Evolutionary conservation across 164 flowering plant species (phyloP).

Genomic region (Piper betle): DNA sequence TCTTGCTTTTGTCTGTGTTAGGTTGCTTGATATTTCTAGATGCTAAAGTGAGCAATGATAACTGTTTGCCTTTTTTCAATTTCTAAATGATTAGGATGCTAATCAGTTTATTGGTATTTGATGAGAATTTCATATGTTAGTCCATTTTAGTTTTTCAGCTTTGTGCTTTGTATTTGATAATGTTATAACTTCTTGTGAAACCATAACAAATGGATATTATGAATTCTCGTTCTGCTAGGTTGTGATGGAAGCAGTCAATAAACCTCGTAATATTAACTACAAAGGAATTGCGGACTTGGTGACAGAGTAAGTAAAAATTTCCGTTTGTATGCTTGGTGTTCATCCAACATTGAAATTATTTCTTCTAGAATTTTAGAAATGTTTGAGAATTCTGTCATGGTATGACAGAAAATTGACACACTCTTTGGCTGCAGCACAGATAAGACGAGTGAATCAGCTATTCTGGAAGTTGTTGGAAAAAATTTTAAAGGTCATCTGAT

Average conservation of each 20-base stretch:
- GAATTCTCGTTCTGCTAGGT: slow-evolving; percentile 26
- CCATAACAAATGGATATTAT: no score
- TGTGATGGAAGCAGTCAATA: slow-evolving; percentile 91
- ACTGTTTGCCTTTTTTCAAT: no score
- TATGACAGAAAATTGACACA: not conserved
- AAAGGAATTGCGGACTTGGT: slow-evolving; percentile 93
- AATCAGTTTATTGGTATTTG: no score
- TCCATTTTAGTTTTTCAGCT: not conserved
- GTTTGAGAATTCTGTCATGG: not conserved
- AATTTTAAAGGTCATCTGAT: slow-evolving; percentile 72
- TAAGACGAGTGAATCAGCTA: slow-evolving; percentile 74
- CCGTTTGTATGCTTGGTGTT: not conserved
- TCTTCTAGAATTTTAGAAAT: not conserved
- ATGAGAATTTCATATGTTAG: no score
- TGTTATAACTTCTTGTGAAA: not conserved
- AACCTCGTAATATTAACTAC: slow-evolving; percentile 67
- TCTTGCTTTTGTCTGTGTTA: no score
- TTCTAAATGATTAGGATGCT: no score
- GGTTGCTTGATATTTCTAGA: no score
- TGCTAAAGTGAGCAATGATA: no score
- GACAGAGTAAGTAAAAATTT: slow-evolving; percentile 57
- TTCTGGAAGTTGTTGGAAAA: slow-evolving; percentile 58
- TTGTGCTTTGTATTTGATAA: not conserved
- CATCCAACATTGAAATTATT: not conserved
- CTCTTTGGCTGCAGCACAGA: slow-evolving; percentile 62